These are phyloP conservation scores for Ustilago cynodontis DNA, from an alignment of 1,284 basidiomycete genomes.

Conservation along the genomic window DNA sequence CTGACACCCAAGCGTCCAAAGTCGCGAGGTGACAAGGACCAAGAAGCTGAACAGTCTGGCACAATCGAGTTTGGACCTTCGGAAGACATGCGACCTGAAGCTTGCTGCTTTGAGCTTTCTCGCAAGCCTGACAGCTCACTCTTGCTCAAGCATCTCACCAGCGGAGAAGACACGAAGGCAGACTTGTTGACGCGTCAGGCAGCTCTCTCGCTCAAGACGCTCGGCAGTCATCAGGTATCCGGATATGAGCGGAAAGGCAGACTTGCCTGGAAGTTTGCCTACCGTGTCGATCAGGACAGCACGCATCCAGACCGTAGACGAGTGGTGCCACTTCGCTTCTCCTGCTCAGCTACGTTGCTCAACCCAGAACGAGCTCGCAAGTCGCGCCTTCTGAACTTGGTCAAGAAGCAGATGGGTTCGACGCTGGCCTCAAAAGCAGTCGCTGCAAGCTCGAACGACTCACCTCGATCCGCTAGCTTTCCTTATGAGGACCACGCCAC, in stretches of 20 bases:
- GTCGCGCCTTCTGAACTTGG: slow-evolving; percentile 52
- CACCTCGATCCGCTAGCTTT: slow-evolving; percentile 11
- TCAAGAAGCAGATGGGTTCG: slow-evolving; percentile 58
- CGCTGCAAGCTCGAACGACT: slow-evolving; percentile 11
- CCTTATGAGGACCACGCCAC: slow-evolving; percentile 6
- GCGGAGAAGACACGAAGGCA: slow-evolving; percentile 57
- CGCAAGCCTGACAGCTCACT: slow-evolving; percentile 21
- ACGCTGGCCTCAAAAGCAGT: slow-evolving; percentile 45
- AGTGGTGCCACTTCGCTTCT: slow-evolving; percentile 51
- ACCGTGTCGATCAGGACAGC: slow-evolving; percentile 40
- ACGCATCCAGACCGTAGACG: background rate
- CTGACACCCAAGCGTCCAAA: slow-evolving; percentile 47
- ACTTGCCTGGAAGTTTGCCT: slow-evolving; percentile 60
- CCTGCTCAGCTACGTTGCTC: slow-evolving; percentile 59
- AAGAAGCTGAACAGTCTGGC: slow-evolving; percentile 45
- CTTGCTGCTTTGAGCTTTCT: slow-evolving; percentile 9
- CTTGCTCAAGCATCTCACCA: slow-evolving; percentile 56
- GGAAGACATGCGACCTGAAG: slow-evolving; percentile 9
- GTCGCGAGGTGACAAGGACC: slow-evolving; percentile 47
- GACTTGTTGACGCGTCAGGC: slow-evolving; percentile 62
- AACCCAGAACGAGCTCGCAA: slow-evolving; percentile 58
- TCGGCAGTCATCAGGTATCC: slow-evolving; percentile 53
- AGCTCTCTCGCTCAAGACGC: slow-evolving; percentile 40
- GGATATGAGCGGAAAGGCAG: slow-evolving; percentile 58
- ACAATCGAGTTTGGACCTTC: slow-evolving; percentile 44